Percentiles rank a stretch among this genome's conserved stretches.
Evolutionary conservation across 1,284 basidiomycete genomes (phyloP).

Genomic region (Inonotus obliquus): DNA sequence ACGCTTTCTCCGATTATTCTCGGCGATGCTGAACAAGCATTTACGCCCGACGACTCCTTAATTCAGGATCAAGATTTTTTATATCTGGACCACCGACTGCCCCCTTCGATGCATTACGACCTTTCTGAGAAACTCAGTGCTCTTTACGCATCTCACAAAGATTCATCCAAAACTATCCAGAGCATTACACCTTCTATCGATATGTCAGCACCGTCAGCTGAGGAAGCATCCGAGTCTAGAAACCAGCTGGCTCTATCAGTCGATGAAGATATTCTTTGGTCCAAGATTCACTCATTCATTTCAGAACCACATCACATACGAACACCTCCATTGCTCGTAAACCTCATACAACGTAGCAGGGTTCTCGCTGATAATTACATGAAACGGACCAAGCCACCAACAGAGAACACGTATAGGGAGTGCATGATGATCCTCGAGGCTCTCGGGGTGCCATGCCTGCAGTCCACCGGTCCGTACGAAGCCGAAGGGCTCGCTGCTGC

Average conservation of each 20-base stretch:
- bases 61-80: background rate
- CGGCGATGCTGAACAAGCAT: background rate
- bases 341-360: slow-evolving; percentile 46
- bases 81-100: background rate
- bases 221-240: slow-evolving; percentile 52
- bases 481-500: slow-evolving; percentile 80
- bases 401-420: slow-evolving; percentile 55
- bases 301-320: slow-evolving; percentile 7
- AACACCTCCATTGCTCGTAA: slow-evolving; percentile 25
- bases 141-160: slow-evolving; percentile 47
- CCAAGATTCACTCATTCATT: slow-evolving; percentile 30
- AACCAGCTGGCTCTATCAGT: slow-evolving; percentile 53
- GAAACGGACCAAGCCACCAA: slow-evolving; percentile 55
- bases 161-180: slow-evolving; percentile 24
- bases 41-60: background rate
- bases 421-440: slow-evolving; percentile 58
- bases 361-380: slow-evolving; percentile 58
- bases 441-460: slow-evolving; percentile 76
- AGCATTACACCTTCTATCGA: slow-evolving; percentile 15
- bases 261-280: slow-evolving; percentile 65
- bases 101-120: background rate
- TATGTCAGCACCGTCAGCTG: background rate
- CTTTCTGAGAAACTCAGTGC: slow-evolving; percentile 32
- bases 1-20: background rate
- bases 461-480: slow-evolving; percentile 64